Conservation (phyloP, 148 eudicot species). For the Mesembryanthemum crystallinum region DNA sequence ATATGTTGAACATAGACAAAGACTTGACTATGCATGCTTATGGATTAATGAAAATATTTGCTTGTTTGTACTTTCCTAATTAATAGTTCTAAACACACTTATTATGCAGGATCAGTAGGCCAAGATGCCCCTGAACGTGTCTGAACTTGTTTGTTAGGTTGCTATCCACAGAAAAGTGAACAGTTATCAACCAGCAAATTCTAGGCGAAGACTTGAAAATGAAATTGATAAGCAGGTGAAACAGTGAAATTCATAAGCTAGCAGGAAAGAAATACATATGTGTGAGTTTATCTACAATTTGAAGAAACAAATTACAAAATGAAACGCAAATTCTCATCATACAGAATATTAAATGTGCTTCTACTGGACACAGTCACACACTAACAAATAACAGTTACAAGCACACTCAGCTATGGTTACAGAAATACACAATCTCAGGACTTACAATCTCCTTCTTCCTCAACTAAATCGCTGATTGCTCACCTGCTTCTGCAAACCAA, state of each 20-base stretch:
- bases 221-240: not conserved
- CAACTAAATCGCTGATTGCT: conserved; percentile 58
- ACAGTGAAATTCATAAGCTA: not conserved
- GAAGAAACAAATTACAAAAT: not conserved
- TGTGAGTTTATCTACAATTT: not conserved
- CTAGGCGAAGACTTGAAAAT: not conserved
- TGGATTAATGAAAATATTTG: not conserved
- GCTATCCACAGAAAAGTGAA: not conserved
- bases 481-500: conserved; percentile 69
- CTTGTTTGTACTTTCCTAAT: not conserved
- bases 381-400: not conserved
- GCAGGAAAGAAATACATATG: not conserved
- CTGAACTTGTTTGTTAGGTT: not conserved
- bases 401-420: not conserved
- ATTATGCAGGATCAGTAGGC: not conserved
- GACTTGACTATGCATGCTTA: not conserved
- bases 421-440: conserved; percentile 7
- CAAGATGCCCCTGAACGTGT: not conserved
- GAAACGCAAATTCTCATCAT: not conserved
- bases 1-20: not conserved
- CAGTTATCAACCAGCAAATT: not conserved
- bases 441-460: conserved; percentile 13
- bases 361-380: conserved; percentile 2
- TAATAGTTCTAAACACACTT: not conserved
- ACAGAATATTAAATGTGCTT: not conserved